These are phyloP conservation scores for Mycena chlorophos DNA, from an alignment of 768 basidiomycete species.

Conservation along the genomic window DNA sequence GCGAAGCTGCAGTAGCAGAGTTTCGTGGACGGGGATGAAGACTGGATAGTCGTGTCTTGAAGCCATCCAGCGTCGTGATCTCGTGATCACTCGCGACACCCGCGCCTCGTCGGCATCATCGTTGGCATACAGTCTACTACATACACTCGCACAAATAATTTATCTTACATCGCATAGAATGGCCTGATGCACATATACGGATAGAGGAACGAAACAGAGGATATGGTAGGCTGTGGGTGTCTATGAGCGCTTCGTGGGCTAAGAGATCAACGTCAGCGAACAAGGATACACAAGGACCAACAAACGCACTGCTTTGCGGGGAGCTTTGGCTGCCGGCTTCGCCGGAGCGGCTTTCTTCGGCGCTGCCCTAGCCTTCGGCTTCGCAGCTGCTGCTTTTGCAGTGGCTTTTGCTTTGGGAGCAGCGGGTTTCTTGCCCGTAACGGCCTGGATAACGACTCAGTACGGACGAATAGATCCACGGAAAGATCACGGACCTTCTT, in stretches of 20 bases:
- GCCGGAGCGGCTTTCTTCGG: conserved; percentile 27
- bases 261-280: neutral
- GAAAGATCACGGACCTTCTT: neutral
- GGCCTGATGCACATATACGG: conserved; percentile 15
- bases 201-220: conserved; percentile 3
- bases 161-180: conserved; percentile 35
- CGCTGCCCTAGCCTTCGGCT: conserved; percentile 23
- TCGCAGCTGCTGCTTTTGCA: conserved; percentile 37
- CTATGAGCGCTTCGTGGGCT: conserved; percentile 23
- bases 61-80: conserved; percentile 19
- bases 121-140: too few species aligned
- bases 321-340: conserved; percentile 11
- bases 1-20: conserved; percentile 56
- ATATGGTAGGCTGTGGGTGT: too few species aligned
- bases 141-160: too few species aligned
- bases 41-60: conserved; percentile 52
- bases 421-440: conserved; percentile 47
- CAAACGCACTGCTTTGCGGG: conserved; percentile 16
- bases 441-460: conserved; percentile 36
- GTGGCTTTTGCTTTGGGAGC: conserved; percentile 44
- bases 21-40: conserved; percentile 66
- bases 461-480: neutral
- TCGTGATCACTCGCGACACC: neutral
- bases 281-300: neutral
- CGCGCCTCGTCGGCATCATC: too few species aligned